These are phyloP conservation scores for Rhodotorula kratochvilovae DNA, from an alignment of 768 basidiomycete species.

Conservation along the genomic window DNA sequence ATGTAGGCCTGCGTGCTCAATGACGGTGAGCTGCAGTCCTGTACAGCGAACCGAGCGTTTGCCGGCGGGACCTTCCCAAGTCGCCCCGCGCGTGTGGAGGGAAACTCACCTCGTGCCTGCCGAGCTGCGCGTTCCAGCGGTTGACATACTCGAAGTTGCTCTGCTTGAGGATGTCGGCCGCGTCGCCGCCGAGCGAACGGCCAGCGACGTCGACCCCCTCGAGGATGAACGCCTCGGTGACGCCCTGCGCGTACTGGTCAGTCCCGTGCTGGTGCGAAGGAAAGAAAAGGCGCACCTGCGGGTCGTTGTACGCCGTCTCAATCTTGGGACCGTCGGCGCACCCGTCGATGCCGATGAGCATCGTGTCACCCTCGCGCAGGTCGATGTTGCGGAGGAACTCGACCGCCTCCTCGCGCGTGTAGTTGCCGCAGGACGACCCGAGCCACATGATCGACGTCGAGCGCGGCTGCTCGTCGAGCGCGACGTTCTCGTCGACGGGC, in stretches of 20 bases:
- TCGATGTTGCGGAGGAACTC: conserved; percentile 62
- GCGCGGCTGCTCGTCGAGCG: conserved; percentile 9
- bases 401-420: conserved; percentile 63
- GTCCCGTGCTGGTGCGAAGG: conserved; percentile 52
- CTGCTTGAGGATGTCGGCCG: conserved; percentile 12
- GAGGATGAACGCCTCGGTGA: conserved; percentile 41
- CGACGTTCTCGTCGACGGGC: conserved; percentile 14
- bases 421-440: conserved; percentile 89
- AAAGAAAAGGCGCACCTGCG: conserved; percentile 49
- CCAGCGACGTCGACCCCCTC: conserved; percentile 42
- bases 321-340: conserved; percentile 66
- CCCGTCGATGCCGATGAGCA: conserved; percentile 87
- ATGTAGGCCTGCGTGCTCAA: conserved; percentile 36
- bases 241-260: conserved; percentile 35
- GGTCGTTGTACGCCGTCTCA: conserved; percentile 81
- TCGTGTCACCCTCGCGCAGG: conserved; percentile 59
- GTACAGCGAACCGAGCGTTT: background rate
- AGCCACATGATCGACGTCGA: conserved; percentile 65
- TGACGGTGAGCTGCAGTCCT: background rate
- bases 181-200: conserved; percentile 17
- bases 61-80: background rate
- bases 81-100: too few relatives aligned
- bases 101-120: conserved; percentile 38
- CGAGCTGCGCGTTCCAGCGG: conserved; percentile 38
- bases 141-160: conserved; percentile 42